Base-by-base conservation (phyloP, 2,329 filamentous ascomycete species). In the Penicillium polonicum region DNA sequence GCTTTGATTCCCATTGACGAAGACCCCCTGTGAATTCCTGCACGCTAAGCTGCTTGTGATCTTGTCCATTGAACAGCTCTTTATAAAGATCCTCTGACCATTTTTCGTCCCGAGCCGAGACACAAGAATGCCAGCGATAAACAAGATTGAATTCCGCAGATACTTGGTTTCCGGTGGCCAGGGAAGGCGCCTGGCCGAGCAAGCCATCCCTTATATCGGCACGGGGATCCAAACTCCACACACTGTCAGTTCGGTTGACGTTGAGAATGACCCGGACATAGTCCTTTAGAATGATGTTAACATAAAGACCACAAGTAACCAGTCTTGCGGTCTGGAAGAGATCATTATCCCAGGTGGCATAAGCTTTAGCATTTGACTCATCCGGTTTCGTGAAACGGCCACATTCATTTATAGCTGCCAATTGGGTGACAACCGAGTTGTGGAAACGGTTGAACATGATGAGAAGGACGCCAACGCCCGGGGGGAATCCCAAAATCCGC, bases 361-460 rank as follows among this genome's bases (percentile, higher is more conserved):
- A 72, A 12, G 70, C 68, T 36, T 71, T 68, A 8, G 65, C 52
- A 25, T 77, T 70, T n/a, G 74, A 70, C 31, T 79, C 75, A 48
- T 70, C 68, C 9, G 71, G 68, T 33, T 59, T 85, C 82, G 68
- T 96, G 88, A 72, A 90, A 15, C 86, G 83, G 1, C 82, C 84
- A 42, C 82, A 79, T 68, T 90, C 87, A 61, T 90, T 89, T 71
- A 90, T 89, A 29, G 78, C 74, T 5, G 84, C 81, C 49, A 90
- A 70, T 36, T 87, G 81, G 45, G 85, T 81, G 2, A 81, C 86
- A 4, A 85, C 82, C 55, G 88, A 85, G 69, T 90, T 90, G 74
- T 91, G 88, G 71, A 88, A 90, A 5, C 83, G 80, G 61, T 79
- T 85, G 78, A 88, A 90, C 75, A 89, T 83, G 62, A 90, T 84